Percentiles rank a stretch among this genome's conserved stretches.
These are phyloP conservation scores for Prototheca cutis DNA, from an alignment of 163 green algal species.

Conservation along the genomic window DNA sequence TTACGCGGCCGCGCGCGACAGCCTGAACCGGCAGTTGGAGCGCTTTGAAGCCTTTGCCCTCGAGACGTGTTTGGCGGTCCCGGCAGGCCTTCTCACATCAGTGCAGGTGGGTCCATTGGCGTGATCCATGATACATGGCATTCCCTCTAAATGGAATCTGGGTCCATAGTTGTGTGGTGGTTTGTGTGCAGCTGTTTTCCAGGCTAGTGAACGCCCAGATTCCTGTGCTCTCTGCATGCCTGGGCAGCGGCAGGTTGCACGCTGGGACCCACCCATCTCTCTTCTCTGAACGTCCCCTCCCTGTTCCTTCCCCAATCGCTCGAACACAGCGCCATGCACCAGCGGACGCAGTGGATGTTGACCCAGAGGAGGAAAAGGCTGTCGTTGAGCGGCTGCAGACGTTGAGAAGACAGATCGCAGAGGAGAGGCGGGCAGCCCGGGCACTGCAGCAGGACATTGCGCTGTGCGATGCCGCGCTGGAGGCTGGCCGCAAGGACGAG, in stretches of 20 bases:
- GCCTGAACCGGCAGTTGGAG: conserved; percentile 16
- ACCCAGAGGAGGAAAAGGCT: conserved; percentile 3
- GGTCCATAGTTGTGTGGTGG: no score
- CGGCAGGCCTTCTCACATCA: conserved; percentile 3
- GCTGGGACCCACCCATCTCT: no score
- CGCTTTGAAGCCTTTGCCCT: conserved; percentile 30
- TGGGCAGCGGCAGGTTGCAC: no score
- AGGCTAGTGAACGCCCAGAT: no score
- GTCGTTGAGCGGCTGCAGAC: conserved; percentile 4
- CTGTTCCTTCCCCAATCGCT: no score
- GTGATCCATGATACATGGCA: neutral
- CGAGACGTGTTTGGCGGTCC: conserved; percentile 24
- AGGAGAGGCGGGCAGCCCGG: conserved; percentile 1
- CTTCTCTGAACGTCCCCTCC: no score
- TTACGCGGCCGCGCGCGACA: conserved; percentile 7
- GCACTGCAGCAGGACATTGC: neutral
- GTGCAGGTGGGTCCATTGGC: neutral
- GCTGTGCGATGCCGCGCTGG: neutral
- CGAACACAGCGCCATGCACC: neutral
- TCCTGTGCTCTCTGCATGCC: no score
- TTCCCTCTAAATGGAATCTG: neutral
- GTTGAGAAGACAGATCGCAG: conserved; percentile 2
- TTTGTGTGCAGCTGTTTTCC: no score
- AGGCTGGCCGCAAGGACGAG: neutral
- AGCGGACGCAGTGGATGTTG: neutral